Base-by-base conservation (phyloP, 768 basidiomycete species). In the Lactarius indigo region DNA sequence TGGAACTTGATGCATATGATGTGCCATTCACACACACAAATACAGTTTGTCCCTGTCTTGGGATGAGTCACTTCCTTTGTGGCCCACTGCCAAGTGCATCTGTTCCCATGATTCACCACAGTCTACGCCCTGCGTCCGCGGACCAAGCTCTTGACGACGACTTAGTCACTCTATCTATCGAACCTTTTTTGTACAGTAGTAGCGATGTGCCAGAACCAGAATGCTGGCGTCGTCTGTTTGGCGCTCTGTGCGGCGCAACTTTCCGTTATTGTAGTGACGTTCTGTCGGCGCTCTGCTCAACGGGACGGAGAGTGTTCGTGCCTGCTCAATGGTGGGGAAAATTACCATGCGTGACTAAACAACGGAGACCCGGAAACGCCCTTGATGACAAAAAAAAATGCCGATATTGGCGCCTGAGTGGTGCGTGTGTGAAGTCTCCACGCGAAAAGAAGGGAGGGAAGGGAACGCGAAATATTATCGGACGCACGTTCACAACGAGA, bases 41-140 rank as follows among this genome's bases (percentile, higher is more conserved):
- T 52, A 52, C 50, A 52, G 26, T 2, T 23, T 26, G 26, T 52
- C 50, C 26, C 50, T 52, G 50, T 52, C 50, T 52, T 26, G 26
- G 50, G 50, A 26, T 52, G 50, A 52, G 50, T 52, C 50, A 52
- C 50, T 52, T 52, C 26, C 50, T 52, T 52, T 52, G 50, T 52
- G 50, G 50, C 50, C 50, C 50, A 26, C 13, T n/a, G 44, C 44
- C 44, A 47, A 47, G 44, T n/a, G 44, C 6, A 50, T 26, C 47
- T 50, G 50, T 52, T 52, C 50, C 50, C 50, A 52, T 50, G 47
- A 50, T 23, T 50, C 12, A 50, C 26, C 47, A 20, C 9, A 28
- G 47, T 26, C 50, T 52, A 26, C 50, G 50, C 50, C 50, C 50
- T 9, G 20, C 7, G 20, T 42, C 41, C 41, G 41, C 41, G 10